Evolutionary conservation across 2,329 filamentous ascomycete genomes (phyloP).

Genomic region (Aureobasidium leucospermi): DNA sequence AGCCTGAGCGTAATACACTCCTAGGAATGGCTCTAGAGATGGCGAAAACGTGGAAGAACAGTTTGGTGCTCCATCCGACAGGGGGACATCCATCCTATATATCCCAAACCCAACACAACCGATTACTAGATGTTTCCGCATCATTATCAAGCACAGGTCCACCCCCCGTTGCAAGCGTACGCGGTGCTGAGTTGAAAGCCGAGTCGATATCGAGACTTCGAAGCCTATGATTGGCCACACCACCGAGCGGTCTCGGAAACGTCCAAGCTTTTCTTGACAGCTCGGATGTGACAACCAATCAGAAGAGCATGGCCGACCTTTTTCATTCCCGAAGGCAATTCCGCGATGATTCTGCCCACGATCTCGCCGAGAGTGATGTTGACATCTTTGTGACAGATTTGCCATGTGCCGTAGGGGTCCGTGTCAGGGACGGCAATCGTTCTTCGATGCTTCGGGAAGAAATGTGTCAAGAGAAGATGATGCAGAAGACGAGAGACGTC

Average conservation of each 20-base stretch:
- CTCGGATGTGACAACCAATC: not conserved
- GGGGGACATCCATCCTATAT: not conserved
- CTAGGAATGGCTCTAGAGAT: not conserved
- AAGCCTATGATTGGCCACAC: not conserved
- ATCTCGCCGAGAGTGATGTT: slow-evolving; percentile 1
- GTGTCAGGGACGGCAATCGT: not conserved
- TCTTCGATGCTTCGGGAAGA: too few relatives aligned
- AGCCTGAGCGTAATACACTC: not conserved
- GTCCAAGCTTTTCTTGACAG: not conserved
- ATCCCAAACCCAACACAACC: not conserved
- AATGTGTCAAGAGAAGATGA: too few relatives aligned
- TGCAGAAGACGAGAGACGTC: too few relatives aligned
- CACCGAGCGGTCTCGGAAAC: not conserved
- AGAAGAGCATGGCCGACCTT: not conserved
- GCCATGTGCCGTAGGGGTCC: slow-evolving; percentile 1
- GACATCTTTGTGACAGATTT: slow-evolving; percentile 1
- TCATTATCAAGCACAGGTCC: slow-evolving; percentile 9
- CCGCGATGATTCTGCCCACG: not conserved
- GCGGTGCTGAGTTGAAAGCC: not conserved
- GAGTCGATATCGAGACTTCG: not conserved
- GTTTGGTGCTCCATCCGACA: not conserved
- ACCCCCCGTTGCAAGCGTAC: not conserved
- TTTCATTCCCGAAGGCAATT: slow-evolving; percentile 1
- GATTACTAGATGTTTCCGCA: slow-evolving; percentile 4
- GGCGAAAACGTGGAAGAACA: not conserved